Evolutionary conservation across 257 asterid species (phyloP), one percentile per base, ranked within the genome.

Genomic region (Penstemon barbatus): DNA sequence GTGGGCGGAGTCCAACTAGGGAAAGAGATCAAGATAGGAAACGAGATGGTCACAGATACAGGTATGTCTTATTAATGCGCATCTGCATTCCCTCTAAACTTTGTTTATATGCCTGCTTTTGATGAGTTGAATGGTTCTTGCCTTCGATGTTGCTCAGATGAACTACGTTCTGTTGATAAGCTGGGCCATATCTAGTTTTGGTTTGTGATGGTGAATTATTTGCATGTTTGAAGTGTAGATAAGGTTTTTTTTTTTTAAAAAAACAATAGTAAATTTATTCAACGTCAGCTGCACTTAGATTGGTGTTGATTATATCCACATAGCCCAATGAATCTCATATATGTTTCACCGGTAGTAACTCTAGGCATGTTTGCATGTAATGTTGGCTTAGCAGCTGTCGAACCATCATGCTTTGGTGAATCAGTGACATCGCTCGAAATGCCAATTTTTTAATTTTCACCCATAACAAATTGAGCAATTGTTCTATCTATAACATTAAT

Each of bases 11-110:
- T 78, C 96, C 96, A 65, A 63, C 87, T 33, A 89, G 93, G 82
- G 97, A 94, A 66, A 93, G 87, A 69, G 97, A 94, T 65, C 86
- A 92, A 66, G 97, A 89, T 64, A 83, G 95, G 77, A 88, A 84
- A 80, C 85, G 92, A 49, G 99, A 94, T 40, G 73, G 95, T 74
- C 91, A 89, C 84, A 81, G 93, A 81, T 56, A 90, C 81, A 89
- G 96, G 99, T 85, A 64, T 50, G 42, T 15, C 41, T 39, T 58
- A 39, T 59, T 48, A 25, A 25, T 58, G 10, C 56, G 48, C 63
- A 40, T 40, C 63, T 61, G n/a, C 39, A 5, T 10, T 11, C 25
- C 43, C 15, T 63, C 64, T 10, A 64, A 73, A 15, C 4, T 51
- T 49, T 43, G 9, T 25, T 59, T 55, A 6, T 4, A 25, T 64